Base-by-base conservation (phyloP, 345 rosid genomes). In the Pseudoturritis turrita region DNA sequence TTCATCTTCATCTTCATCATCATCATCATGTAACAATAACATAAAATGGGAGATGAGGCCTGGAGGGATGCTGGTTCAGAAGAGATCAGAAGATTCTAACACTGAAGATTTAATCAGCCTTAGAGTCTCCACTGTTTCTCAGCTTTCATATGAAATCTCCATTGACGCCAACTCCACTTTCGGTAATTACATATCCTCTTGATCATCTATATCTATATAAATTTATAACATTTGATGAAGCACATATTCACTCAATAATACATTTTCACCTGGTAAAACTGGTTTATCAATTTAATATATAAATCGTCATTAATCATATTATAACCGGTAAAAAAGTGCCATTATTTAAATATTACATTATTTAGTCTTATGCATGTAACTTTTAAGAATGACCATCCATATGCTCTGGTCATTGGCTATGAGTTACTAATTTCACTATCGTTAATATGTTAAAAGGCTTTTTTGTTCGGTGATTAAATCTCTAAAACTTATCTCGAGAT, bases 1-100 rank as follows among this genome's bases (percentile, higher is more conserved):
- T 5, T 52, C 29, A 25, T 39, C 3, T 10, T 50, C 47, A 22
- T 39, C 13, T 6, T 37, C 56, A n/a, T 58, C 67, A 17, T 49
- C 68, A 29, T 57, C 59, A 10, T 75, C 36, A 52, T 52, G 57
- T 52, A 55, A 18, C 22, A 78, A 18, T 49, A 72, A 77, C 61
- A 86, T 88, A 76, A 86, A 90, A 65, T 93, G 98, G 98, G 97
- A 93, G 71, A 73, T 87, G 26, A 80, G 93, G 76, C 97, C 97
- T n/a, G 98, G 97, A 52, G 98, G 96, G 10, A 88, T 93, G 98
- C 83, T 93, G 21, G 98, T 93, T 74, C 98, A 93, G 23, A 90
- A 86, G 85, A 84, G 98, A 75, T 89, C 81, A 41, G 73, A 77
- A 15, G 68, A 70, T 55, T 72, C 75, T 15, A 80, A 70, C 40